Evolutionary conservation across 139 green algal species (phyloP), one percentile per base, ranked within the genome.

Genomic region (Chlorella sp.): DNA sequence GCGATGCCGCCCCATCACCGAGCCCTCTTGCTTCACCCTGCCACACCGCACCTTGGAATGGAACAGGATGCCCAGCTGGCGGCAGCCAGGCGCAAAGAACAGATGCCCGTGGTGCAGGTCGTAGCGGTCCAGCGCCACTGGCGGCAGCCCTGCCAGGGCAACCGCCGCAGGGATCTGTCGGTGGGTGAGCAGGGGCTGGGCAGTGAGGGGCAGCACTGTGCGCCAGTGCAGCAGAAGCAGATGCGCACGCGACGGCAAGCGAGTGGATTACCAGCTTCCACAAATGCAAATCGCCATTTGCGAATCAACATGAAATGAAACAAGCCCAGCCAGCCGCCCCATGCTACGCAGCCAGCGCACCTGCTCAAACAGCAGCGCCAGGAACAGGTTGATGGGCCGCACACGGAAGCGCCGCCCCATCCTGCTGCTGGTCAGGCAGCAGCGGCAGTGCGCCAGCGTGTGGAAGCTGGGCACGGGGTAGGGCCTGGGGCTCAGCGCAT

Each of bases 41-140:
- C 44, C 7, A 6, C 51, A 20, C 2, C 51, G 2, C 51, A 60
- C 51, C 36, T 86, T 81, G 44, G 64, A 44, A 30, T 88, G 85
- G 15, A 88, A 63, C 65, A 88, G 74, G n/a, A 88, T 21, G 55
- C 85, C 85, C 63, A 88, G 71, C 67, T 69, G 64, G 30, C 30
- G 21, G 32, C 73, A 62, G 25, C 26, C 38, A 30, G 36, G 32
- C 21, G 60, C 60, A 34, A 64, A 70, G 36, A 88, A 88, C 23
- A 88, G 41, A 47, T 88, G 85, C 21, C 44, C 85, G 74, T 88
- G 85, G 64, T 85, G 75, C 62, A 88, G 17, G 64, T 88, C 85
- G 13, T 17, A 88, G 4, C 75, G 26, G 36, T 57, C 56, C 1
- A 88, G 81, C 4, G 25, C 36, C 5, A 84, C 51, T 0, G 39